Conservation (phyloP, 2,329 filamentous ascomycete genomes). For the Ophidiomyces ophidiicola region DNA sequence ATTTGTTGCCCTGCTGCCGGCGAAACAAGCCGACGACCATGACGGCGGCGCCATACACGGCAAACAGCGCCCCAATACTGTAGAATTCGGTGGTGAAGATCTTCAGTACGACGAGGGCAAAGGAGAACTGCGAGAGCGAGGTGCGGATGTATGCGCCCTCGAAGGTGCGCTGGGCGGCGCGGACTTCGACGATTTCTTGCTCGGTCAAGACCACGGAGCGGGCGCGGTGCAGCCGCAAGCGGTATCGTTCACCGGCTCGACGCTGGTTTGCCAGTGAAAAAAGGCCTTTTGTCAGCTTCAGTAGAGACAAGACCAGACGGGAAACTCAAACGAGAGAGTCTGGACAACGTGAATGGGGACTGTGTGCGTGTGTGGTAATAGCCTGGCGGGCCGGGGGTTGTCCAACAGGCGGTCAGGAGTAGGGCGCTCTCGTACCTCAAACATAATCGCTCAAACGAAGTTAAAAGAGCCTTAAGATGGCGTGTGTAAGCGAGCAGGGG, state of each 20-base stretch:
- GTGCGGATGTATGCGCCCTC: constrained; percentile 96
- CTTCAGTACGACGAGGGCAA: constrained; percentile 85
- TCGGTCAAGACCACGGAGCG: constrained; percentile 69
- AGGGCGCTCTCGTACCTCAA: constrained; percentile 2
- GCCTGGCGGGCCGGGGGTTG: not conserved
- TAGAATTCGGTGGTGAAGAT: constrained; percentile 98
- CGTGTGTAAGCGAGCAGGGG: not conserved
- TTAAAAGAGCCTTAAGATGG: too few species aligned
- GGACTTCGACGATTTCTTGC: constrained; percentile 82
- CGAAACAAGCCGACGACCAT: constrained; percentile 73
- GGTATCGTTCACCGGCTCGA: constrained; percentile 61
- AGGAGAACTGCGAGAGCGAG: constrained; percentile 86
- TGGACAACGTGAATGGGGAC: too few species aligned
- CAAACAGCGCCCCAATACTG: constrained; percentile 88
- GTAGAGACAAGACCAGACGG: constrained; percentile 7
- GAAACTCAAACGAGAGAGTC: too few species aligned
- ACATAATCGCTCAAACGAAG: constrained; percentile 1
- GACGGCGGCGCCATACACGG: constrained; percentile 76
- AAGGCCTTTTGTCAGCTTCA: not conserved
- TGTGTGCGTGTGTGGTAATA: constrained; percentile 3
- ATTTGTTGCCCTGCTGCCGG: constrained; percentile 79
- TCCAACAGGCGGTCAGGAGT: not conserved
- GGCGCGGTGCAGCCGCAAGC: constrained; percentile 69
- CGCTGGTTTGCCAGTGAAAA: constrained; percentile 31
- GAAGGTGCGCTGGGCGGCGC: constrained; percentile 89